Conservation (phyloP, 495 filamentous ascomycete species). For the Pseudomonodictys pantanalensis region DNA sequence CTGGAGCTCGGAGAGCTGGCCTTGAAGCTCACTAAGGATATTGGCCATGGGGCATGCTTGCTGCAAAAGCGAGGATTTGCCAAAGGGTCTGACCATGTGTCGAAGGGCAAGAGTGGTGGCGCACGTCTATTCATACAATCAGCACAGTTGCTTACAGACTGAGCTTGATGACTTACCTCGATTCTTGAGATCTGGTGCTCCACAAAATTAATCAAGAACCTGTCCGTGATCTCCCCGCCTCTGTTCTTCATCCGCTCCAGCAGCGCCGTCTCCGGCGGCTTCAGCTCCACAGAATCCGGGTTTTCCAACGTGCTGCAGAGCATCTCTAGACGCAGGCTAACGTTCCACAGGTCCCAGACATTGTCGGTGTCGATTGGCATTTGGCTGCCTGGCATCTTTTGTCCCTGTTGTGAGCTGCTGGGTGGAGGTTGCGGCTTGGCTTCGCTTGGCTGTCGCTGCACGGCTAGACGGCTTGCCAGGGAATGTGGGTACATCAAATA, state of each 20-base stretch:
- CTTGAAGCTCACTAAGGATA: conserved; percentile 38
- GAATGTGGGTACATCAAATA: conserved; percentile 90
- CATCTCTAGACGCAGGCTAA: conserved; percentile 86
- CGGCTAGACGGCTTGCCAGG: conserved; percentile 74
- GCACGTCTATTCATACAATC: conserved; percentile 38
- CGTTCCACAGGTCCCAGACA: conserved; percentile 86
- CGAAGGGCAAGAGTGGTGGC: conserved; percentile 43
- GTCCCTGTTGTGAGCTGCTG: conserved; percentile 19
- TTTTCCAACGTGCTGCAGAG: conserved; percentile 82
- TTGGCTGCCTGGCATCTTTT: conserved; percentile 38
- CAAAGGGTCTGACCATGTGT: conserved; percentile 44
- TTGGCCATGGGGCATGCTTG: conserved; percentile 45
- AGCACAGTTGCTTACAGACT: neutral
- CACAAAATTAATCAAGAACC: conserved; percentile 78
- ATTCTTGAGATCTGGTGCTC: conserved; percentile 94
- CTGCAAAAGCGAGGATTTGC: conserved; percentile 33
- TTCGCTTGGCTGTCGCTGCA: conserved; percentile 55
- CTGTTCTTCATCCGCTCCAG: conserved; percentile 78
- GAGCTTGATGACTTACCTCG: conserved; percentile 62
- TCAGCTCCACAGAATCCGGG: conserved; percentile 53
- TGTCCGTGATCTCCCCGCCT: conserved; percentile 83
- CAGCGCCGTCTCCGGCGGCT: conserved; percentile 74
- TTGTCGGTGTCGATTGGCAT: conserved; percentile 68
- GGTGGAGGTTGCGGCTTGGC: conserved; percentile 27
- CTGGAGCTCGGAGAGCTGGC: conserved; percentile 39